phyloP scores from a whole-genome alignment of 306 rosid genomes.

The Potentilla sterilis region DNA sequence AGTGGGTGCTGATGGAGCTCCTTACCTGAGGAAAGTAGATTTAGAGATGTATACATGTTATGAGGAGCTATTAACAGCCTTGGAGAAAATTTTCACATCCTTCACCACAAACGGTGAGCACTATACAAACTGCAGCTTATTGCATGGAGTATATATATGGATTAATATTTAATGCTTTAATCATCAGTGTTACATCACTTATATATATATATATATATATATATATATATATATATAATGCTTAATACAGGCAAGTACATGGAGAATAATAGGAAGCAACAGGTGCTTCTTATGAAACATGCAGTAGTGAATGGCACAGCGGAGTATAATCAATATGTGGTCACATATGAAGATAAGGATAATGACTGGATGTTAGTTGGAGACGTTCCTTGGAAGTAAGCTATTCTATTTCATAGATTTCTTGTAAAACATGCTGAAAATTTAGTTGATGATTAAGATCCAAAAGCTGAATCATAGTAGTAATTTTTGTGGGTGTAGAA shows the following conservation, averaged over 20 bases:
- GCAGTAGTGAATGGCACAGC: constrained; percentile 25
- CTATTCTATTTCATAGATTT: background rate
- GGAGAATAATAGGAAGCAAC: constrained; percentile 1
- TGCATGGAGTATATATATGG: background rate
- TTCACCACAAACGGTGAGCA: constrained; percentile 21
- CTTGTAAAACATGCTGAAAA: background rate
- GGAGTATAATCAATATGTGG: constrained; percentile 5
- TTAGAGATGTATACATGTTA: constrained; percentile 26
- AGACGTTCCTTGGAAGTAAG: constrained; percentile 49
- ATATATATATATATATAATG: too few species aligned
- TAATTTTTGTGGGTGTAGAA: constrained; percentile 14
- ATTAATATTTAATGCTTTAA: background rate
- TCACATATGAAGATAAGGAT: constrained; percentile 37
- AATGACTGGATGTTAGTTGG: constrained; percentile 45
- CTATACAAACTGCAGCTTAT: background rate
- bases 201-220: too few species aligned
- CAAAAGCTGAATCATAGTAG: background rate
- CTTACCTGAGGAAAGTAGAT: constrained; percentile 28
- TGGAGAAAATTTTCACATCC: constrained; percentile 23
- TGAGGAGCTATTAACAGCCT: constrained; percentile 23
- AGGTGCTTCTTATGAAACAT: constrained; percentile 10
- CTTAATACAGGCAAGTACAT: background rate
- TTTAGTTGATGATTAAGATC: background rate
- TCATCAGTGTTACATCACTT: background rate
- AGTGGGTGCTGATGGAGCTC: constrained; percentile 36